These are phyloP conservation scores for Neophaeococcomyces mojaviensis DNA, from an alignment of 2,329 filamentous ascomycete species.

Conservation along the genomic window DNA sequence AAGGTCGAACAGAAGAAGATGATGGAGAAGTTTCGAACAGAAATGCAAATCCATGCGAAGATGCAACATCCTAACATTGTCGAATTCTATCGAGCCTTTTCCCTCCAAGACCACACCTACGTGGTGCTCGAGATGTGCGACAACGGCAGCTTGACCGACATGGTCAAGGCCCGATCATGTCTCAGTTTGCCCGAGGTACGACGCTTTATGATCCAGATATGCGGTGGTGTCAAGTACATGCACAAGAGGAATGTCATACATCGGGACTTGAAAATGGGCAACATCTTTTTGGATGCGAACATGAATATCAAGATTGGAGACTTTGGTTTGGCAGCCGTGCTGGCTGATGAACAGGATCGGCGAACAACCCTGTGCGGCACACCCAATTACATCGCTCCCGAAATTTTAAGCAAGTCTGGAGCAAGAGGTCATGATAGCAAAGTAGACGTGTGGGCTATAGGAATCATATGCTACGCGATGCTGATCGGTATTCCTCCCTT, in stretches of 20 bases:
- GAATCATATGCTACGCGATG: constrained; percentile 94
- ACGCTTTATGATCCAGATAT: constrained; percentile 88
- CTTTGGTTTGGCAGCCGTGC: constrained; percentile 85
- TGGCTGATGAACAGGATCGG: constrained; percentile 87
- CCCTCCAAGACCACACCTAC: constrained; percentile 81
- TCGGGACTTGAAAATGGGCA: constrained; percentile 94
- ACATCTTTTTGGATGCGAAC: constrained; percentile 84
- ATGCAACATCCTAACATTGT: constrained; percentile 95
- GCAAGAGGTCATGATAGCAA: constrained; percentile 87
- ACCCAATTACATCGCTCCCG: constrained; percentile 95
- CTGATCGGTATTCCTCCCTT: constrained; percentile 94
- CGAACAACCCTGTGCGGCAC: constrained; percentile 93
- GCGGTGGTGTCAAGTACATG: constrained; percentile 96
- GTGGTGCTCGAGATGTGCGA: constrained; percentile 90
- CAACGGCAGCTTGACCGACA: constrained; percentile 94
- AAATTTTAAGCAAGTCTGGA: constrained; percentile 79
- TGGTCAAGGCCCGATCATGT: constrained; percentile 86
- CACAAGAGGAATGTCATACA: constrained; percentile 94
- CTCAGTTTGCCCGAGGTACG: constrained; percentile 90
- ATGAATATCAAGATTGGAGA: constrained; percentile 99
- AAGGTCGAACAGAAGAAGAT: constrained; percentile 45
- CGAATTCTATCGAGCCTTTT: constrained; percentile 88
- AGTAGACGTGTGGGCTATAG: constrained; percentile 96
- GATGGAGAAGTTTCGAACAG: constrained; percentile 60
- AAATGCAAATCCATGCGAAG: constrained; percentile 97